Conservation (phyloP, 176 grass and related monocot species). For the Chloris gayana region DNA sequence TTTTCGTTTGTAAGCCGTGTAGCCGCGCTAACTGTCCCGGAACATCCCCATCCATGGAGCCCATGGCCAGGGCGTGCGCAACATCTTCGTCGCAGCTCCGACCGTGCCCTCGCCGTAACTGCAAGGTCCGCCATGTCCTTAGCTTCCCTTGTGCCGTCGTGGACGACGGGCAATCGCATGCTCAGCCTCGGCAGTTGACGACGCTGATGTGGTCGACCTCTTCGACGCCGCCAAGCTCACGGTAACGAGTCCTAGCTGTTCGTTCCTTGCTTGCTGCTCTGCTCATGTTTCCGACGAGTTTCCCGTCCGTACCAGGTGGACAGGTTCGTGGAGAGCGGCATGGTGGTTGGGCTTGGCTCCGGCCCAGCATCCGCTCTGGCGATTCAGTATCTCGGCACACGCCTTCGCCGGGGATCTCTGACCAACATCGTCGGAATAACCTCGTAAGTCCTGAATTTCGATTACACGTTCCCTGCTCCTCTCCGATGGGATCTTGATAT, state of each 20-base stretch:
- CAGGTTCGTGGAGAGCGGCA: constrained; percentile 76
- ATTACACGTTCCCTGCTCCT: neutral
- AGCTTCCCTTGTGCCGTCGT: neutral
- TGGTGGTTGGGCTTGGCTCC: constrained; percentile 82
- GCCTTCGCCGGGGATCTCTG: constrained; percentile 63
- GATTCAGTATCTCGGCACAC: constrained; percentile 67
- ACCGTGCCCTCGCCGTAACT: neutral
- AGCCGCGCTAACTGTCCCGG: neutral
- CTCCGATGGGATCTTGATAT: neutral
- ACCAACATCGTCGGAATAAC: constrained; percentile 61
- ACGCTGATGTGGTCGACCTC: neutral
- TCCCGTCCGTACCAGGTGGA: constrained; percentile 55
- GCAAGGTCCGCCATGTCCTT: neutral
- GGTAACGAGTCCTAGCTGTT: neutral
- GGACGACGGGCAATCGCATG: neutral
- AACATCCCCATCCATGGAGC: constrained; percentile 27
- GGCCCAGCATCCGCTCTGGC: constrained; percentile 74
- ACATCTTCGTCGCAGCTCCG: neutral
- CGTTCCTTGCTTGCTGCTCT: neutral
- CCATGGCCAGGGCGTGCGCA: constrained; percentile 23
- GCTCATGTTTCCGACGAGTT: neutral
- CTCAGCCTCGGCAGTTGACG: neutral
- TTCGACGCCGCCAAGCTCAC: constrained; percentile 72
- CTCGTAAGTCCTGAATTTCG: constrained; percentile 54
- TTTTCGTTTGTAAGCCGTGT: neutral